Percentiles rank a stretch among this genome's conserved stretches.
Evolutionary conservation across 1,139 yeast species (phyloP).

Genomic region (Zygoascus meyerae): DNA sequence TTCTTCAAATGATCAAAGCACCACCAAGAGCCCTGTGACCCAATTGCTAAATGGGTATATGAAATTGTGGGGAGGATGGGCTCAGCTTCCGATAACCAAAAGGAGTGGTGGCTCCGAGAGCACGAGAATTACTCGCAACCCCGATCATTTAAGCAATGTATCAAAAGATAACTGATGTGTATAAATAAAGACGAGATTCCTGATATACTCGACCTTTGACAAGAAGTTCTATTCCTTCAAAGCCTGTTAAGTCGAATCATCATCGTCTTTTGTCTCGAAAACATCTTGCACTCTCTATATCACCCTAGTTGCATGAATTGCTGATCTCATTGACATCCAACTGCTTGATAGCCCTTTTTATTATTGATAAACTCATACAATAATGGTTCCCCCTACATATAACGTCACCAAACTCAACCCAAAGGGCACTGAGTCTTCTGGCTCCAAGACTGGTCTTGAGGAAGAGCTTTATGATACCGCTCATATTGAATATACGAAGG

Average conservation of each 20-base stretch:
- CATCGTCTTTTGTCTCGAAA: too few relatives aligned
- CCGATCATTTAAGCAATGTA: neutral
- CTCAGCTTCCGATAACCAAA: too few relatives aligned
- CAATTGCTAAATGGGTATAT: too few relatives aligned
- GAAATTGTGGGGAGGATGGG: too few relatives aligned
- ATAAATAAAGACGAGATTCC: neutral
- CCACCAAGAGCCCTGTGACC: too few relatives aligned
- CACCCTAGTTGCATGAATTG: neutral
- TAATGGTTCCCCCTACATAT: constrained; percentile 34
- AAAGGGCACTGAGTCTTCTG: constrained; percentile 36
- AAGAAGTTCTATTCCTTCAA: neutral
- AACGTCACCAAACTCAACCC: constrained; percentile 40
- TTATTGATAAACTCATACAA: neutral
- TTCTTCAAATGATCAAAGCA: too few relatives aligned
- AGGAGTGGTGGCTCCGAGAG: neutral
- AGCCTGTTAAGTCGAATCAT: too few relatives aligned
- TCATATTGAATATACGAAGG: constrained; percentile 38
- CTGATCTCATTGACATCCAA: neutral
- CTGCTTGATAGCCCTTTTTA: neutral
- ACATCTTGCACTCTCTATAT: too few relatives aligned
- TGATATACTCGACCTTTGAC: neutral
- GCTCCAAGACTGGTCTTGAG: constrained; percentile 36
- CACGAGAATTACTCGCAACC: constrained; percentile 2
- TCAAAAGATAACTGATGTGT: neutral
- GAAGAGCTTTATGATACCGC: constrained; percentile 37